phyloP scores from a whole-genome alignment of 1,139 yeast genomes.

The Schwanniomyces etchellsii region DNA sequence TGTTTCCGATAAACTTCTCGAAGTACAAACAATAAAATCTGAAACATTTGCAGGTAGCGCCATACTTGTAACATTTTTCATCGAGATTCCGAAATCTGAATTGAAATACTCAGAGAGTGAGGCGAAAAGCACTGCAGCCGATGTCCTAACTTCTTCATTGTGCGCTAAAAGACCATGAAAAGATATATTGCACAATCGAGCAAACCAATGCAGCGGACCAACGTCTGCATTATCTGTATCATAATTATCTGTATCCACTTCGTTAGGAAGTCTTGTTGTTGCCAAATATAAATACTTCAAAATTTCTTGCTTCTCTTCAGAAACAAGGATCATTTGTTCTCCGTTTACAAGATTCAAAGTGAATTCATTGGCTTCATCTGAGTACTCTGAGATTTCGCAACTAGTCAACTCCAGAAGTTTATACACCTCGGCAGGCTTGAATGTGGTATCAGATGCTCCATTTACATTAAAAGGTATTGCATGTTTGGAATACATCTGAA shows the following conservation, averaged over 20 bases:
- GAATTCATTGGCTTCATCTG: conserved; percentile 45
- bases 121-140: conserved; percentile 62
- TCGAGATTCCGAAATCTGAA: conserved; percentile 55
- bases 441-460: conserved; percentile 19
- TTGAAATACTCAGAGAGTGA: conserved; percentile 57
- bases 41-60: conserved; percentile 72
- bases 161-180: conserved; percentile 63
- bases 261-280: conserved; percentile 44
- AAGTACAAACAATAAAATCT: conserved; percentile 55
- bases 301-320: conserved; percentile 61
- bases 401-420: conserved; percentile 46
- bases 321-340: conserved; percentile 44
- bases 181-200: conserved; percentile 58
- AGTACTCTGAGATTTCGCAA: conserved; percentile 46
- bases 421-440: conserved; percentile 45
- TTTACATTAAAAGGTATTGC: conserved; percentile 18
- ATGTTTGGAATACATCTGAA: conserved; percentile 47
- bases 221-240: conserved; percentile 17
- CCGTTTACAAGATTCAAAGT: conserved; percentile 48
- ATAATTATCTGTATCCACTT: conserved; percentile 16
- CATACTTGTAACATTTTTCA: conserved; percentile 53
- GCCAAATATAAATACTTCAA: conserved; percentile 66
- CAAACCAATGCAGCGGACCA: conserved; percentile 36
- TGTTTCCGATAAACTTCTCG: conserved; percentile 49
- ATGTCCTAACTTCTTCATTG: conserved; percentile 53